These are phyloP conservation scores for Kingdonia uniflora DNA, from an alignment of 164 flowering plant species.

Conservation along the genomic window DNA sequence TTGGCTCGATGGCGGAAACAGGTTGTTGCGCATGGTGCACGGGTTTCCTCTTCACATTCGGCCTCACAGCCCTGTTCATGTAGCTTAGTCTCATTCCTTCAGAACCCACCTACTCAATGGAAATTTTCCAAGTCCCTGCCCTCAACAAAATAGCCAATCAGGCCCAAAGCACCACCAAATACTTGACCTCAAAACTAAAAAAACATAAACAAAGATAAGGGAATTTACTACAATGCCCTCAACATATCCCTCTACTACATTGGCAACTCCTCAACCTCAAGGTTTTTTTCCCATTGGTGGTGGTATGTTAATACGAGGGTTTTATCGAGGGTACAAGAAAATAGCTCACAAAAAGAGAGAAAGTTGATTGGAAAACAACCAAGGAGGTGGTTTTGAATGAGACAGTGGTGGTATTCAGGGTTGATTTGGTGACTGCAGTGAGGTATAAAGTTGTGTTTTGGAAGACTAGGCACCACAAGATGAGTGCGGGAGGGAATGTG, in stretches of 20 bases:
- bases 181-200: constrained; percentile 30
- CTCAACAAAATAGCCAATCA: constrained; percentile 36
- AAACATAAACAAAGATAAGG: constrained; percentile 65
- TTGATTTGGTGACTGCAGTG: constrained; percentile 49
- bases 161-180: constrained; percentile 24
- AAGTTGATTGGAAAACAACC: constrained; percentile 16
- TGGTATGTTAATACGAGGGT: constrained; percentile 21
- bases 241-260: constrained; percentile 31
- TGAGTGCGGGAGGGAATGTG: constrained; percentile 29
- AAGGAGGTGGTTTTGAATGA: constrained; percentile 14
- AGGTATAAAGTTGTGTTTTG: constrained; percentile 45
- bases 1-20: not conserved
- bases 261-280: constrained; percentile 4
- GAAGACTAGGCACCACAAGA: constrained; percentile 32
- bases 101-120: constrained; percentile 36
- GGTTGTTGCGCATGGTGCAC: constrained; percentile 35
- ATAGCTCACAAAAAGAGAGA: constrained; percentile 17
- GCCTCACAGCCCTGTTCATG: constrained; percentile 50
- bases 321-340: constrained; percentile 59
- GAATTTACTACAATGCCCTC: constrained; percentile 47
- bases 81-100: constrained; percentile 63
- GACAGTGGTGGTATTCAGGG: constrained; percentile 30
- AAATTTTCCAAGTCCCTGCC: constrained; percentile 34
- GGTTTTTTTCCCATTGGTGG: too few relatives aligned
- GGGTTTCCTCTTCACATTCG: constrained; percentile 32